Evolutionary conservation across 2,329 filamentous ascomycete genomes (phyloP).

Genomic region (Hypoxylon sp.): DNA sequence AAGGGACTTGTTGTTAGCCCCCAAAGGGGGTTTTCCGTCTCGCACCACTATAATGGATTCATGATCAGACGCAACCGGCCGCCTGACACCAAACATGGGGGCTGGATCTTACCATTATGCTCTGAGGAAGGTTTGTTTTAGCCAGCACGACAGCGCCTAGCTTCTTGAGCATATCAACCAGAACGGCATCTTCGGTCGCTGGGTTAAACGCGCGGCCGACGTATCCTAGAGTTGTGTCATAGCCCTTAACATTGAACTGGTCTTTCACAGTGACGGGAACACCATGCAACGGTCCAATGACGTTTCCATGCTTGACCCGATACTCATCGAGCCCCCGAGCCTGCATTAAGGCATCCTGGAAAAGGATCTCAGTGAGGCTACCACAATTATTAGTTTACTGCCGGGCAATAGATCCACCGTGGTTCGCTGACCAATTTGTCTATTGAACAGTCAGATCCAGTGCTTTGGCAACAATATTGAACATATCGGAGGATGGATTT

Average conservation of each 20-base stretch:
- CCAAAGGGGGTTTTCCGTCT: conserved; percentile 68
- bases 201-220: conserved; percentile 65
- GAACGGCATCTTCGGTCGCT: conserved; percentile 63
- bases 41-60: conserved; percentile 60
- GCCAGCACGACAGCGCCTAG: conserved; percentile 68
- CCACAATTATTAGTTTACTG: conserved; percentile 21
- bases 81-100: conserved; percentile 61
- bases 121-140: conserved; percentile 63
- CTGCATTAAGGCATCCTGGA: conserved; percentile 45
- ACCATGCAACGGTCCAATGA: conserved; percentile 48
- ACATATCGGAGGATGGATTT: neutral
- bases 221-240: conserved; percentile 72
- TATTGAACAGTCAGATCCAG: conserved; percentile 19
- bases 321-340: conserved; percentile 48
- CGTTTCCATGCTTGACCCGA: conserved; percentile 26
- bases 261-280: conserved; percentile 65
- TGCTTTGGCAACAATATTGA: neutral
- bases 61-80: conserved; percentile 59
- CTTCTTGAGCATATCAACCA: conserved; percentile 64
- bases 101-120: conserved; percentile 50
- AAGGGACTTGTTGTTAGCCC: conserved; percentile 64
- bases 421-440: conserved; percentile 46
- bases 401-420: neutral
- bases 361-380: conserved; percentile 51
- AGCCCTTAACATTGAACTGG: conserved; percentile 72